phyloP scores from a whole-genome alignment of 2,329 filamentous ascomycete genomes.

The Epichloe sp. region DNA sequence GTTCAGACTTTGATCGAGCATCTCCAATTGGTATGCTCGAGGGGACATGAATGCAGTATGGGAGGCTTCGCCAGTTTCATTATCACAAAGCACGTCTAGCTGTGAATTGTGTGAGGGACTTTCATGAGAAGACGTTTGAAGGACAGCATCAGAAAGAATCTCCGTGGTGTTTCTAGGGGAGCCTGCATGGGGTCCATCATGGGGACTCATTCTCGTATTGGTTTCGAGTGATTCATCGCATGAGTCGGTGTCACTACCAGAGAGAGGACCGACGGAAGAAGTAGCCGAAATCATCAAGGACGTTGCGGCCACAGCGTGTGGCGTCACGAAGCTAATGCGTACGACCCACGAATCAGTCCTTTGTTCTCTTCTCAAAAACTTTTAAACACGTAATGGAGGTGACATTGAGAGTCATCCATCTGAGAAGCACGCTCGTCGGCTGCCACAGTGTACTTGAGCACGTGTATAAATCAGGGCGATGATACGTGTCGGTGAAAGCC shows the following conservation, averaged over 20 bases:
- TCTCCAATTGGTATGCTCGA: constrained; percentile 61
- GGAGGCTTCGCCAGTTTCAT: neutral
- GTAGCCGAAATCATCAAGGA: constrained; percentile 4
- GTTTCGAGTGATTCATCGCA: constrained; percentile 2
- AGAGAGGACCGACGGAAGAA: neutral
- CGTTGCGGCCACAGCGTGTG: neutral
- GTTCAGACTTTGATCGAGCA: constrained; percentile 56
- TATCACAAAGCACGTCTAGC: neutral
- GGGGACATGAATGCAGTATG: constrained; percentile 24
- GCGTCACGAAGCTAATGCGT: neutral
- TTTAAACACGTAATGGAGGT: neutral
- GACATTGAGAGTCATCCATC: neutral
- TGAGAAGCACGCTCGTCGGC: neutral
- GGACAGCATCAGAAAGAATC: constrained; percentile 7
- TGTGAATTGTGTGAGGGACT: neutral
- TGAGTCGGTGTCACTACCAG: constrained; percentile 5
- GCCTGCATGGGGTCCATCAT: neutral
- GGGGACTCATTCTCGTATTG: neutral
- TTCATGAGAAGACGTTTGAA: constrained; percentile 2
- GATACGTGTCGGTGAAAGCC: neutral
- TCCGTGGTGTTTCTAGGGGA: constrained; percentile 9
- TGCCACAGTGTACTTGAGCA: neutral
- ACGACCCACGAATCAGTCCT: neutral
- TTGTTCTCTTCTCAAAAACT: neutral
- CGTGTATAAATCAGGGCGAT: neutral